A percentile compares a stretch with the other conserved stretches of the same genome.
Conservation (phyloP, 352 stramenopile genomes). For the Phytophthora pluvialis region DNA sequence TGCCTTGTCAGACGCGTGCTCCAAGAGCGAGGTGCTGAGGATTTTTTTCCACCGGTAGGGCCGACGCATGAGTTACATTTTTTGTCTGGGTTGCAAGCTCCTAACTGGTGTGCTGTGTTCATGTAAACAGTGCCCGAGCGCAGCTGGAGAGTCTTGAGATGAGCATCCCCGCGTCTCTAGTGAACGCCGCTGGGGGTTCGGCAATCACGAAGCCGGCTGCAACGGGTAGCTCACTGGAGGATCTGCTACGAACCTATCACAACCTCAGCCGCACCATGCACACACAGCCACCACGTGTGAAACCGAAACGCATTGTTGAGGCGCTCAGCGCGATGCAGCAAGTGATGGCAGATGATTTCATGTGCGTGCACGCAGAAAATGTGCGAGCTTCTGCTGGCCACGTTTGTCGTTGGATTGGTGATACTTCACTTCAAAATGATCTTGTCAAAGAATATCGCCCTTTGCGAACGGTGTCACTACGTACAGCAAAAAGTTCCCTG, state of each 20-base stretch:
- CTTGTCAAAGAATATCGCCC: constrained; percentile 8
- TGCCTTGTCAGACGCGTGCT: constrained; percentile 30
- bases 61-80: neutral
- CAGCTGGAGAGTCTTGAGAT: constrained; percentile 34
- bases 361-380: neutral
- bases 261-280: constrained; percentile 7
- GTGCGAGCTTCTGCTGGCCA: constrained; percentile 1
- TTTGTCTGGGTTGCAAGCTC: neutral
- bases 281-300: neutral
- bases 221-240: neutral
- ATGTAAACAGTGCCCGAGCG: constrained; percentile 19
- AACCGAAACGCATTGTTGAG: constrained; percentile 13
- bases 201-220: neutral
- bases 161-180: constrained; percentile 5
- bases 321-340: constrained; percentile 22
- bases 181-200: neutral
- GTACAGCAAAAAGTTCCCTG: constrained; percentile 22
- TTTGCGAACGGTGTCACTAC: constrained; percentile 10
- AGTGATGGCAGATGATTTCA: constrained; percentile 24
- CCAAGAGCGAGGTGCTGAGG: constrained; percentile 32
- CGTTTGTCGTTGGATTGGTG: constrained; percentile 18
- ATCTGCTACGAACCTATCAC: constrained; percentile 10
- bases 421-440: constrained; percentile 10
- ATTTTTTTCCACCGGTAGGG: constrained; percentile 31
- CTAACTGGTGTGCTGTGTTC: constrained; percentile 11